Evolutionary conservation across 768 basidiomycete genomes (phyloP), one percentile per base, ranked within the genome.

Genomic region (Agaricus sinodeliciosus): DNA sequence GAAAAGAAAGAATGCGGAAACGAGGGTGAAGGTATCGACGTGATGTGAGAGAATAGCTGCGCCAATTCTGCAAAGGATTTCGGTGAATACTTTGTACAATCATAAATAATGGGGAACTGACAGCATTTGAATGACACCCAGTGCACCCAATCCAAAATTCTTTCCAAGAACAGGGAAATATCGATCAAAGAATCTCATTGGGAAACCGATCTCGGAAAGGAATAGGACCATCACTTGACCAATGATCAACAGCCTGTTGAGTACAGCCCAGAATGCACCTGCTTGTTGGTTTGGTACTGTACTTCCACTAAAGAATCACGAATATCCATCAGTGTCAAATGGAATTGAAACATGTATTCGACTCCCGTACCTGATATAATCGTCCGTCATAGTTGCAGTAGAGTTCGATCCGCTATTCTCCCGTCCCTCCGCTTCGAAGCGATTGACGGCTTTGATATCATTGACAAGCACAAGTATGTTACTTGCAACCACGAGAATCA

Each of bases 201-300:
- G 90, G 79, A 90, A 88, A 57, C 87, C 83, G 54, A 93, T 57
- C 68, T 96, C 94, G 51, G 92, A 87, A 53, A 93, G 67, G 56
- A 93, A 68, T 62, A 95, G 82, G 28, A 91, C 74, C 61, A 93
- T 66, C 55, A 85, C 79, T 72, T 94, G 88, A 67, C 88, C 84
- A 56, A 93, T 81, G 66, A 95, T 90, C 66, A 95, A 79, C 51
- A 95, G 76, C 55, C 90, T 77, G 68, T 91, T 90, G 57, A 94
- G 72, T 56, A 95, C 83, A 4, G 90, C 88, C 89, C 92, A 96
- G 70, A 96, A 95, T 8, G 81, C 79, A 25, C 93, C 93, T 16
- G 89, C 93, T 27, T 89, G 79, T 65, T 95, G 92, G 67, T 91
- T 90, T 3, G 93, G 93, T 4, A 96, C 90, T 2, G 90, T 90